Evolutionary conservation across 208 protist species (phyloP), one percentile per base, ranked within the genome.

Genomic region (Wallacemonas sp.): DNA sequence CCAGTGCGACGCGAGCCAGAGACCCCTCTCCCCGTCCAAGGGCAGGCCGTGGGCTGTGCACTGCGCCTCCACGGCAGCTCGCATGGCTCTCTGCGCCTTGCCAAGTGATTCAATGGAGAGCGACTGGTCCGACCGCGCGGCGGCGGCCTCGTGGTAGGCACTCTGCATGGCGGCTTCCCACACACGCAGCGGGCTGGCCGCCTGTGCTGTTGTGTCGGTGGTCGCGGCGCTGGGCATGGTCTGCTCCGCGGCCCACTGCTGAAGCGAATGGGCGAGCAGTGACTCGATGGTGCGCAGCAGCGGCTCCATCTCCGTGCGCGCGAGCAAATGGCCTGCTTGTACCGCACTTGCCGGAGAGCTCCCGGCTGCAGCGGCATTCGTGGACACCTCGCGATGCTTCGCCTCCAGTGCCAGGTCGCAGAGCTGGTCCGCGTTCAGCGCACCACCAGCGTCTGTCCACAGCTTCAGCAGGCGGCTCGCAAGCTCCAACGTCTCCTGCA

Each of bases 401-500:
- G 39, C 46, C 33, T 42, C 18, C 16, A n/a, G 26, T 18, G 25
- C 64, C 20, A 29, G 10, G 11, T 61, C 64, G 4, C 10, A 7
- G 4, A 70, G 46, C 4, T 46, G 18, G 36, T 4, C 39, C 2
- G 66, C 14, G 25, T 22, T 28, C 11, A 54, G 42, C 20, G 3
- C 28, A 45, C 66, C 66, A 26, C 31, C 45, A 26, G 26, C 32
- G 31, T 29, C 31, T 33, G n/a, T 12, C 66, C 66, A 71, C 54
- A 57, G 10, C 11, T 3, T 10, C 22, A 71, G 44, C 20, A 71
- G n/a, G 3, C 66, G 66, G 23, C 25, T 22, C 4, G 66, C 57
- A 11, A 71, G 41, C 42, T 65, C 12, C 31, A 71, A 42, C 14
- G 66, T 42, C 16, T 65, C 44, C 42, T 65, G 7, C 38, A 63